A percentile compares a stretch with the other conserved stretches of the same genome.
These are phyloP conservation scores for Melanopsichium pennsylvanicum DNA, from an alignment of 1,284 basidiomycete genomes.

Conservation along the genomic window DNA sequence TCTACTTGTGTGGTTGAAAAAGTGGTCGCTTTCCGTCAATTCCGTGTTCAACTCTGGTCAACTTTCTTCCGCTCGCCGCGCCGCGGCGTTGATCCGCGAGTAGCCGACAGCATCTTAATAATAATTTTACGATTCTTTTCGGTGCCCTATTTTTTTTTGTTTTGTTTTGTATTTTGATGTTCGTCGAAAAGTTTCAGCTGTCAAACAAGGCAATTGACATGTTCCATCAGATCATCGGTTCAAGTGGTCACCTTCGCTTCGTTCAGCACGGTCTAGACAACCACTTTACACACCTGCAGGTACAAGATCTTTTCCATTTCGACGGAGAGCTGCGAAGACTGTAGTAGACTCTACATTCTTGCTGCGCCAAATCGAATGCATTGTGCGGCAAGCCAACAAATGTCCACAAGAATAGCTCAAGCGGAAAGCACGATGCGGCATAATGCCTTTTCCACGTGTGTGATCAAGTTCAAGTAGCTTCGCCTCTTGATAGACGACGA, in stretches of 20 bases:
- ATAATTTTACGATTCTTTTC: too few relatives aligned
- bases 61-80: conserved; percentile 41
- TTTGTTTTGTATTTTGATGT: background rate
- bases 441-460: conserved; percentile 4
- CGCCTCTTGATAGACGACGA: too few relatives aligned
- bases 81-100: conserved; percentile 18
- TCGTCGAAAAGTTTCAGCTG: background rate
- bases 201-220: conserved; percentile 1
- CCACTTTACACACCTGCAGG: background rate
- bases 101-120: too few relatives aligned
- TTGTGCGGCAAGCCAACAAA: too few relatives aligned
- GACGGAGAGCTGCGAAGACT: too few relatives aligned
- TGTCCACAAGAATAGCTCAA: too few relatives aligned
- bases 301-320: background rate
- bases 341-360: background rate
- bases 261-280: background rate
- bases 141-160: background rate
- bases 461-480: conserved; percentile 20
- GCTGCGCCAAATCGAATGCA: too few relatives aligned
- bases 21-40: conserved; percentile 23
- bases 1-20: background rate
- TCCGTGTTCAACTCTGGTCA: conserved; percentile 14
- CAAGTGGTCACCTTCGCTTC: background rate
- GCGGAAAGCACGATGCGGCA: background rate
- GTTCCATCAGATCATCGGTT: background rate